A percentile compares a stretch with the other conserved stretches of the same genome.
phyloP scores from a whole-genome alignment of 352 stramenopile genomes.

The Phytophthora nicotianae region DNA sequence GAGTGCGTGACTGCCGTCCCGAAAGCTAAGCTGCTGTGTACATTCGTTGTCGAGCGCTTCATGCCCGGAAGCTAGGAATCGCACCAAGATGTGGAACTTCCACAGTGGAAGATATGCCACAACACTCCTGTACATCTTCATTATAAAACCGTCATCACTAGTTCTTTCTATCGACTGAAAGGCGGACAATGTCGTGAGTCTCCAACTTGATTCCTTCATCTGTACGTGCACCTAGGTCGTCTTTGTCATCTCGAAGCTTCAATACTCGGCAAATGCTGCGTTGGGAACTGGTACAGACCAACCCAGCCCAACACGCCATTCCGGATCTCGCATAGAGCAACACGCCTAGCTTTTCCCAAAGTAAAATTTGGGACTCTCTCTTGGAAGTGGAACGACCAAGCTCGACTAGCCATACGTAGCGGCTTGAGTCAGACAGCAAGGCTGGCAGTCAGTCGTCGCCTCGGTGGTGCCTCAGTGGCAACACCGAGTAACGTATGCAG shows the following conservation, averaged over 20 bases:
- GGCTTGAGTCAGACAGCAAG: constrained; percentile 11
- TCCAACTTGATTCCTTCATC: not conserved
- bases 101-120: no score
- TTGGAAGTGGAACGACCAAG: constrained; percentile 2
- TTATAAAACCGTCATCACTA: no score
- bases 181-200: not conserved
- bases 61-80: no score
- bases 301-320: constrained; percentile 14
- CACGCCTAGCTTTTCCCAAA: constrained; percentile 11
- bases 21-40: no score
- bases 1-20: no score
- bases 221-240: not conserved
- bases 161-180: not conserved
- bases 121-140: no score
- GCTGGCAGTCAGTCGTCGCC: constrained; percentile 11
- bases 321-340: constrained; percentile 12
- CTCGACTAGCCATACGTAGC: constrained; percentile 25
- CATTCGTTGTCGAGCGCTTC: no score
- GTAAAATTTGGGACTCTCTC: constrained; percentile 13
- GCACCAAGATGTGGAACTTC: no score
- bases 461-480: constrained; percentile 2
- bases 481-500: not conserved
- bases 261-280: not conserved
- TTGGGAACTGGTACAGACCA: not conserved
- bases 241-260: not conserved